These are phyloP conservation scores for Sorghum bicolor DNA, from an alignment of 176 grass and related monocot species.

Conservation along the genomic window DNA sequence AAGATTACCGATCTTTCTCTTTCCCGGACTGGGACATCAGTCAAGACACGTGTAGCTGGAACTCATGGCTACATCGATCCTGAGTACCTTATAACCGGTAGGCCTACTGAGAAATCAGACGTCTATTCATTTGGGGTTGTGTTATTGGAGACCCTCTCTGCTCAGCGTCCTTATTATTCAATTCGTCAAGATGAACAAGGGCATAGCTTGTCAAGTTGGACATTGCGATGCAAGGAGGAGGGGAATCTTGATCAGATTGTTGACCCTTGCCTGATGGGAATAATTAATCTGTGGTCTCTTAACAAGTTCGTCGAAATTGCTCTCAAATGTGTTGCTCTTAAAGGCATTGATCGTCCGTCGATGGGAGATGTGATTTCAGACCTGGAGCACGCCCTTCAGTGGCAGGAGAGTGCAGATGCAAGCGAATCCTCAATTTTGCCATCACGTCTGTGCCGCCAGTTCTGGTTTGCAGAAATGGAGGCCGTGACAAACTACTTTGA, in stretches of 20 bases:
- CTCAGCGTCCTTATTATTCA: not conserved
- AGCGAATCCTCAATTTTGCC: no score
- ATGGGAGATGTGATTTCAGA: not conserved
- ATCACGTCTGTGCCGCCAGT: not conserved
- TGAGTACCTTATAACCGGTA: not conserved
- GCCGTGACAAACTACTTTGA: not conserved
- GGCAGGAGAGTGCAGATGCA: not conserved
- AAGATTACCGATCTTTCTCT: not conserved
- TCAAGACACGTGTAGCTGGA: rapidly evolving
- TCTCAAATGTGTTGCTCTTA: not conserved
- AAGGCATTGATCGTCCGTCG: not conserved
- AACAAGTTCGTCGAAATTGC: not conserved
- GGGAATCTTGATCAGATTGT: not conserved
- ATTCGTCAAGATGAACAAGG: not conserved
- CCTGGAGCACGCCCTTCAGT: not conserved
- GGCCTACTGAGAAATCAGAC: not conserved
- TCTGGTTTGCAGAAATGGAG: not conserved
- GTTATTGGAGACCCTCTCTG: not conserved
- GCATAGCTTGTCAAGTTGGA: rapidly evolving
- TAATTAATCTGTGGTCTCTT: not conserved
- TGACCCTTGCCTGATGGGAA: not conserved
- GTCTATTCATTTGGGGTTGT: not conserved
- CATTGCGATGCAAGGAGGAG: not conserved
- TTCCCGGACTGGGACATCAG: not conserved
- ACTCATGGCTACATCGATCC: not conserved